Conservation (phyloP, 176 grass and related monocot genomes). For the Aegilops tauschii region DNA sequence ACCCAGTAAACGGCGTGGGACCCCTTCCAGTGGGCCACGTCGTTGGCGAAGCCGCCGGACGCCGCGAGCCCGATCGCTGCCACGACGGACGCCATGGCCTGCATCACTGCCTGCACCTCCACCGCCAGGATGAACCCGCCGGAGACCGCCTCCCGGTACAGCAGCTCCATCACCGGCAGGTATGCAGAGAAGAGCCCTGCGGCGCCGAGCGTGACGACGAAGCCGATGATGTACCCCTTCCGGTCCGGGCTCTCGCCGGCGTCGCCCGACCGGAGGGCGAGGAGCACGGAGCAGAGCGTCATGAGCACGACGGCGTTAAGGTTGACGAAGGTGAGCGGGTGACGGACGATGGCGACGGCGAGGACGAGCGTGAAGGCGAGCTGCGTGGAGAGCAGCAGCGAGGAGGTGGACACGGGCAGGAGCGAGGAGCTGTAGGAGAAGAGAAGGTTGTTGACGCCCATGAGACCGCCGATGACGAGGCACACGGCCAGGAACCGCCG, state of each 20-base stretch:
- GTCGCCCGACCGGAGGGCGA: slow-evolving; percentile 53
- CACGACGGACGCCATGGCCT: slow-evolving; percentile 48
- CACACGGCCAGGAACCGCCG: slow-evolving; percentile 46
- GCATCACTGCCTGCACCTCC: slow-evolving; percentile 88
- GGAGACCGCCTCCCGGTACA: slow-evolving; percentile 54
- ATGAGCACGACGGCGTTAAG: slow-evolving; percentile 77
- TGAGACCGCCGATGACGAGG: slow-evolving; percentile 61
- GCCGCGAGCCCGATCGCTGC: slow-evolving; percentile 45
- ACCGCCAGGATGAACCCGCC: slow-evolving; percentile 52
- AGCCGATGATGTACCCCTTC: slow-evolving; percentile 52
- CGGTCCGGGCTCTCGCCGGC: slow-evolving; percentile 32
- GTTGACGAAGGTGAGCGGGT: slow-evolving; percentile 78
- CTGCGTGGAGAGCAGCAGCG: slow-evolving; percentile 83
- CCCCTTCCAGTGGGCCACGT: slow-evolving; percentile 40
- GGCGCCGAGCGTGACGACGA: slow-evolving; percentile 63
- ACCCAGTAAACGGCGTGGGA: slow-evolving; percentile 50
- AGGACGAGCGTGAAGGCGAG: slow-evolving; percentile 86
- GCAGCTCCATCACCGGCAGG: slow-evolving; percentile 76
- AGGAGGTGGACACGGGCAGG: slow-evolving; percentile 82
- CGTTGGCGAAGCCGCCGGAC: slow-evolving; percentile 27
- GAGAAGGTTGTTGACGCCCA: slow-evolving; percentile 81
- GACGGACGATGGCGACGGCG: slow-evolving; percentile 69
- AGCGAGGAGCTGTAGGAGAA: slow-evolving; percentile 82
- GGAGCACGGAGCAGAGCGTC: slow-evolving; percentile 69
- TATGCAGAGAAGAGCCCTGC: slow-evolving; percentile 73